Conservation (phyloP, 257 asterid species). For the Marsdenia floribunda region DNA sequence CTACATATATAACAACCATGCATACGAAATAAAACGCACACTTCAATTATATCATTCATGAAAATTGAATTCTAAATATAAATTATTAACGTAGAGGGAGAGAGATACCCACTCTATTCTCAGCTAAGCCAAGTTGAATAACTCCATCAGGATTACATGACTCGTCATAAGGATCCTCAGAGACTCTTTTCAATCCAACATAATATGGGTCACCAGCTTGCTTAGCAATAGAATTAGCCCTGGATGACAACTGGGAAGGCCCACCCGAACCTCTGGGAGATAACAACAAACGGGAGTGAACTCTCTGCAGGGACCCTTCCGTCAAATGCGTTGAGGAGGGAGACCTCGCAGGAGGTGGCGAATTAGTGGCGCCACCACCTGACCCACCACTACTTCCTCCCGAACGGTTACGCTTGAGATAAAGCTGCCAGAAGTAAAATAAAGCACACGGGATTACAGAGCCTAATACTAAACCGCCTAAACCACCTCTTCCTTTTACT, state of each 20-base stretch:
- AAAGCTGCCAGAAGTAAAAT: constrained; percentile 60
- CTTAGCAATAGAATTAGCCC: constrained; percentile 40
- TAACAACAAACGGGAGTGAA: constrained; percentile 40
- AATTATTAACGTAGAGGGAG: not conserved
- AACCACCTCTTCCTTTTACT: constrained; percentile 69
- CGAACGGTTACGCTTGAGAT: constrained; percentile 38
- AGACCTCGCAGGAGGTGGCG: constrained; percentile 25
- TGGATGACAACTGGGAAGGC: constrained; percentile 38
- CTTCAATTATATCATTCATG: not conserved
- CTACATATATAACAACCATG: not conserved
- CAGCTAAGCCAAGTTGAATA: constrained; percentile 53
- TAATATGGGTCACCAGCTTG: constrained; percentile 35
- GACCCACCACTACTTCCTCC: constrained; percentile 20
- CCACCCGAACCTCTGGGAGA: constrained; percentile 44
- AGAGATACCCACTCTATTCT: constrained; percentile 43
- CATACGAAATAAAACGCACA: not conserved
- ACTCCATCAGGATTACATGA: constrained; percentile 48
- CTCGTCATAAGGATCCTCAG: constrained; percentile 46
- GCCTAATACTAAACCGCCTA: constrained; percentile 56
- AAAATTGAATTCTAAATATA: not conserved
- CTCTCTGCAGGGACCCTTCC: constrained; percentile 43
- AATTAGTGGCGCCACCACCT: constrained; percentile 9
- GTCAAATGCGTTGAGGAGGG: constrained; percentile 25
- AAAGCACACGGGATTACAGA: constrained; percentile 67
- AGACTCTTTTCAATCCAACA: constrained; percentile 38